These are phyloP conservation scores for Claviceps sp. DNA, from an alignment of 2,329 filamentous ascomycete species.

Conservation along the genomic window DNA sequence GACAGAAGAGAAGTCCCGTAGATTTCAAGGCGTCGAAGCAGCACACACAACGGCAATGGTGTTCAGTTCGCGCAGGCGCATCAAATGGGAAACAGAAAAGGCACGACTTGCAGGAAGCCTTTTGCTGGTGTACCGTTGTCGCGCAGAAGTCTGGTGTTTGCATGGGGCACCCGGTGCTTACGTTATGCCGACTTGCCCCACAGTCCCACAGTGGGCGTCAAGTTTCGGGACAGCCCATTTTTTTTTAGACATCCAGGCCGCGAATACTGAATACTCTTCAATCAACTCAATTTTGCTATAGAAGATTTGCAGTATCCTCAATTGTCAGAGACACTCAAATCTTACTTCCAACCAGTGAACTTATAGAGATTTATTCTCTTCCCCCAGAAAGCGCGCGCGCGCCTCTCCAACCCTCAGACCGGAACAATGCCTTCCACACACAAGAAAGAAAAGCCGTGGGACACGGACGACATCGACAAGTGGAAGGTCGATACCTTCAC, in stretches of 20 bases:
- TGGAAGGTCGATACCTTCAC: constrained; percentile 88
- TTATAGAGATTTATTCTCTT: background rate
- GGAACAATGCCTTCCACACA: constrained; percentile 69
- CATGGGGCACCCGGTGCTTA: background rate
- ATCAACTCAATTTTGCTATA: background rate
- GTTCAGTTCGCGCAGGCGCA: background rate
- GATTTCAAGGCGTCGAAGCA: background rate
- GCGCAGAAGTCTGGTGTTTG: background rate
- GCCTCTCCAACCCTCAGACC: background rate
- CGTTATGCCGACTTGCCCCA: constrained; percentile 1
- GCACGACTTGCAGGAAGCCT: background rate
- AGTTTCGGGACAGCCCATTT: background rate
- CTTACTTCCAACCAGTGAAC: background rate
- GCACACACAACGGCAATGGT: background rate
- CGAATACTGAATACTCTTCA: background rate
- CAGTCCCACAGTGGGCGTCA: background rate
- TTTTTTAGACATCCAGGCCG: background rate
- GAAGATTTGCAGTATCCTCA: background rate
- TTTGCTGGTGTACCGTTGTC: background rate
- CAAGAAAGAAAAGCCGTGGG: constrained; percentile 85
- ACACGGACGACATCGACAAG: constrained; percentile 93
- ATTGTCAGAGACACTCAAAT: background rate
- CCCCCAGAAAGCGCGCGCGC: background rate
- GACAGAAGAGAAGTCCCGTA: constrained; percentile 4
- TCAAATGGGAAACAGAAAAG: background rate